A percentile compares a stretch with the other conserved stretches of the same genome.
Conservation (phyloP, 2,329 filamentous ascomycete genomes). For the Magnaporthiopsis poae region DNA sequence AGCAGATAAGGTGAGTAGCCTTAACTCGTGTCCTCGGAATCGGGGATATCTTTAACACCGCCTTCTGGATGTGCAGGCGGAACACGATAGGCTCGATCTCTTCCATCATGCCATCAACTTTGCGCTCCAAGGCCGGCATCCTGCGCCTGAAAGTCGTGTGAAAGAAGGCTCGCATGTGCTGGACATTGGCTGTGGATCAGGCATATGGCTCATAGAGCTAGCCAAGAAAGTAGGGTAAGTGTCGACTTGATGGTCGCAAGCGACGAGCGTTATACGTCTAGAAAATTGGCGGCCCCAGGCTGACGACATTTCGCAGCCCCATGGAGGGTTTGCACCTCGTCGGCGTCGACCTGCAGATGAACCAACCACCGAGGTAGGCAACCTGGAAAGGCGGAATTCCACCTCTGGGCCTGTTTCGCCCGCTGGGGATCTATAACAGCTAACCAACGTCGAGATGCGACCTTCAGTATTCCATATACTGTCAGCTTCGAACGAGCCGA, state of each 20-base stretch:
- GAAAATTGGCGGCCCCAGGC: neutral
- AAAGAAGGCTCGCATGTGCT: neutral
- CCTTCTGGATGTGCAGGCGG: neutral
- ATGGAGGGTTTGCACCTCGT: neutral
- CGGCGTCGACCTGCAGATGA: constrained; percentile 46
- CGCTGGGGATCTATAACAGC: neutral
- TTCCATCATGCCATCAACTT: neutral
- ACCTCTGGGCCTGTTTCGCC: neutral
- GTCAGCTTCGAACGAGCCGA: constrained; percentile 62
- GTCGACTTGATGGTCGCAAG: neutral
- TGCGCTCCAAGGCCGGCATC: neutral
- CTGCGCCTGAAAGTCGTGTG: neutral
- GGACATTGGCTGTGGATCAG: constrained; percentile 7
- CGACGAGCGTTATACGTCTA: too few relatives aligned
- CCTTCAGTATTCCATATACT: constrained; percentile 57
- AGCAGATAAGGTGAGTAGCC: constrained; percentile 2
- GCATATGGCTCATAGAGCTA: constrained; percentile 2
- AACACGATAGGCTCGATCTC: constrained; percentile 5
- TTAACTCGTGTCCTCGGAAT: neutral
- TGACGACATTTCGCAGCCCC: neutral
- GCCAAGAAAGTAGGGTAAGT: constrained; percentile 5
- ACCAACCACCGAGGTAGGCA: constrained; percentile 46
- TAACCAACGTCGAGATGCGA: neutral
- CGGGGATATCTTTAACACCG: neutral
- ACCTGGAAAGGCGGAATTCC: neutral